Percentiles rank a stretch among this genome's conserved stretches.
phyloP scores from a whole-genome alignment of 108 stramenopile species.

The Seminavis robusta region DNA sequence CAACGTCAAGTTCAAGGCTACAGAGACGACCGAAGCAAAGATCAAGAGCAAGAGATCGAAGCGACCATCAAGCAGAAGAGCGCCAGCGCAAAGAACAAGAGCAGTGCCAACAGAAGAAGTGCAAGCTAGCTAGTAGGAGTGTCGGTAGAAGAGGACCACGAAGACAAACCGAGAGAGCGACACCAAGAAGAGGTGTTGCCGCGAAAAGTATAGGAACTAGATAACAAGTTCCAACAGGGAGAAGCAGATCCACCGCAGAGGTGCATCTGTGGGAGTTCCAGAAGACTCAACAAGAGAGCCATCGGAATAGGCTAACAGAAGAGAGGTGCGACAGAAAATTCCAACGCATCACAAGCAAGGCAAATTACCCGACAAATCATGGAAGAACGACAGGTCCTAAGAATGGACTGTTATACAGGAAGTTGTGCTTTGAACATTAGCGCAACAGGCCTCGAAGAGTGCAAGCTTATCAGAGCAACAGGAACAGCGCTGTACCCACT shows the following conservation, averaged over 20 bases:
- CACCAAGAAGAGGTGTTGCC: not conserved
- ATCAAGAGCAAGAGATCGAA: not conserved
- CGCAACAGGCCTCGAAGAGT: no score
- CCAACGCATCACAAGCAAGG: not conserved
- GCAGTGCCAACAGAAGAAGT: not conserved
- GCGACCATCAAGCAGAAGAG: not conserved
- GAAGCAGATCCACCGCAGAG: not conserved
- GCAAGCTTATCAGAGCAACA: no score
- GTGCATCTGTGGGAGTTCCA: not conserved
- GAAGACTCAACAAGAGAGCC: not conserved
- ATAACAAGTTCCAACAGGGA: not conserved
- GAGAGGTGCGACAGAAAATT: not conserved
- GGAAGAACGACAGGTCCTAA: no score
- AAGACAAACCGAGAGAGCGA: not conserved
- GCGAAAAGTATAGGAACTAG: not conserved
- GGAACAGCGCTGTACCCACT: no score
- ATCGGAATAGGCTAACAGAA: not conserved
- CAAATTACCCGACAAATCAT: not conserved
- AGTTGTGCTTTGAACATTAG: no score
- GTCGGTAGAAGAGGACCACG: not conserved
- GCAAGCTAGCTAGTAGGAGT: not conserved
- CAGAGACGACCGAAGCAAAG: not conserved
- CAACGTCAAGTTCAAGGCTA: not conserved
- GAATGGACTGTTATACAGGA: no score
- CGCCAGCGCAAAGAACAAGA: not conserved